A percentile compares a stretch with the other conserved stretches of the same genome.
Conservation (phyloP, 1,284 basidiomycete species). For the Papiliotrema terrestris region DNA sequence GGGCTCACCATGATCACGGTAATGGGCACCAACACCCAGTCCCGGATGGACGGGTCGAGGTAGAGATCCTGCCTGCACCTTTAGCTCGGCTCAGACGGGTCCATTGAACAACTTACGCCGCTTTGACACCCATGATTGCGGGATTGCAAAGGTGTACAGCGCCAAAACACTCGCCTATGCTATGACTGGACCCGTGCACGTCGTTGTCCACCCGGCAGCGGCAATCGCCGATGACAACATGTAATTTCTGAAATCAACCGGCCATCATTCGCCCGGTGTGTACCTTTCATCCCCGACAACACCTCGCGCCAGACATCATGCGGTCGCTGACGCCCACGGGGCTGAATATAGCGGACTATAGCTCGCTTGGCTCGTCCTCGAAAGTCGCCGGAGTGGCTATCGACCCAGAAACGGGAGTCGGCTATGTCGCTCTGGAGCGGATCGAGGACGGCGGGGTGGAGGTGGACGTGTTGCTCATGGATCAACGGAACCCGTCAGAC, state of each 20-base stretch:
- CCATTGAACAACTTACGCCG: slow-evolving; percentile 22
- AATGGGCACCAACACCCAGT: slow-evolving; percentile 86
- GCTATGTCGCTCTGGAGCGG: slow-evolving; percentile 60
- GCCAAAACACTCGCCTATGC: not conserved
- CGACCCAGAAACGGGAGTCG: slow-evolving; percentile 64
- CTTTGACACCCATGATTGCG: slow-evolving; percentile 27
- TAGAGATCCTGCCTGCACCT: slow-evolving; percentile 56
- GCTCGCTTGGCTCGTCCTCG: not conserved
- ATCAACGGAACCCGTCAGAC: slow-evolving; percentile 14
- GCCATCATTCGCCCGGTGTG: too few species aligned
- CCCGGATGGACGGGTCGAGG: slow-evolving; percentile 88
- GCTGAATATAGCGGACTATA: slow-evolving; percentile 11
- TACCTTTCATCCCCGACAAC: too few species aligned
- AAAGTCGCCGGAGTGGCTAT: slow-evolving; percentile 30
- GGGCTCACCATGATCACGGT: slow-evolving; percentile 86
- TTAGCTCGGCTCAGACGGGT: not conserved
- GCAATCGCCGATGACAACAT: not conserved
- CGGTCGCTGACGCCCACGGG: slow-evolving; percentile 26
- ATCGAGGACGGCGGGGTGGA: slow-evolving; percentile 53
- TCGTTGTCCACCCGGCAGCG: not conserved
- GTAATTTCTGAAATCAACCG: not conserved
- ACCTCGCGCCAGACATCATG: slow-evolving; percentile 12
- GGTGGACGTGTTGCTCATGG: slow-evolving; percentile 60
- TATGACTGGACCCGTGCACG: not conserved
- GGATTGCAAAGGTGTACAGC: not conserved